Evolutionary conservation across 192 early-diverging fungal genomes (phyloP).

Genomic region (Umbelopsis sp.): DNA sequence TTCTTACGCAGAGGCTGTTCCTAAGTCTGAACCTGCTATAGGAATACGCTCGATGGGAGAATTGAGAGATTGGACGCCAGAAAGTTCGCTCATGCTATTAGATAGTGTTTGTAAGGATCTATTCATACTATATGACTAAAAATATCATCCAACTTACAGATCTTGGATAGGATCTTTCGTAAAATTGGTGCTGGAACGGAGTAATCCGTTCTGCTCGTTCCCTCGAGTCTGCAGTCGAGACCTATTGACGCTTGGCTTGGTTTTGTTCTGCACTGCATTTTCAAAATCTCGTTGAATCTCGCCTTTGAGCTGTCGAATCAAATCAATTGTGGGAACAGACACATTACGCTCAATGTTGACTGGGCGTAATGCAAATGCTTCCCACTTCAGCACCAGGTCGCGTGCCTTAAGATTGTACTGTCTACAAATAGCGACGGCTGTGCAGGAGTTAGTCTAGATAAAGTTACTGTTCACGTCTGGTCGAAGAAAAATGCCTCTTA

Average conservation of each 20-base stretch:
- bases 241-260: neutral
- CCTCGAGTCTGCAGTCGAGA: slow-evolving; percentile 3
- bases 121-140: neutral
- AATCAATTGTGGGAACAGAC: slow-evolving; percentile 21
- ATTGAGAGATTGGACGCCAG: neutral
- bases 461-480: neutral
- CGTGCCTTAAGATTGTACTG: slow-evolving; percentile 23
- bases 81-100: slow-evolving; percentile 5
- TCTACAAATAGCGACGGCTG: slow-evolving; percentile 29
- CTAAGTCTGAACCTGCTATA: neutral
- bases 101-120: neutral
- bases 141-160: neutral
- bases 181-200: neutral
- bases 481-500: neutral
- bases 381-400: slow-evolving; percentile 39
- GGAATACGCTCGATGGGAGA: neutral
- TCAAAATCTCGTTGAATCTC: slow-evolving; percentile 31
- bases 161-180: slow-evolving; percentile 16
- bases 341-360: slow-evolving; percentile 6
- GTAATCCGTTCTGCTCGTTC: neutral
- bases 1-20: neutral
- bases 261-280: slow-evolving; percentile 10
- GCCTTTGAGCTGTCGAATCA: slow-evolving; percentile 21
- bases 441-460: neutral
- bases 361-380: slow-evolving; percentile 28